These are phyloP conservation scores for Isabelozyma heimii DNA, from an alignment of 805 yeast genomes.

Conservation along the genomic window DNA sequence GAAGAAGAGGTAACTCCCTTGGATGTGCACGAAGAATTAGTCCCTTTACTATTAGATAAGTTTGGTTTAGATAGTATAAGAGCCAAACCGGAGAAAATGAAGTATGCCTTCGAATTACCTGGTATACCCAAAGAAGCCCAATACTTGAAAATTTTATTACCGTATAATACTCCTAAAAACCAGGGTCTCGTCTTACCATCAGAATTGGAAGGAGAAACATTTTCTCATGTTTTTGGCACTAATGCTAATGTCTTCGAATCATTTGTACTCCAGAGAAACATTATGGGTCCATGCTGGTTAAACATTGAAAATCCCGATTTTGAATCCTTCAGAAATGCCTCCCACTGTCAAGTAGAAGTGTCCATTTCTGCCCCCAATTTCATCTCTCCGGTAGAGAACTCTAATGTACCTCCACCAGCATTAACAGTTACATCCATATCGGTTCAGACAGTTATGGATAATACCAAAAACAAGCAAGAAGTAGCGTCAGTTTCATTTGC, in stretches of 20 bases:
- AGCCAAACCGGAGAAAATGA: slow-evolving; percentile 68
- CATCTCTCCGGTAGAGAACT: slow-evolving; percentile 47
- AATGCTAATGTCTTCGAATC: slow-evolving; percentile 74
- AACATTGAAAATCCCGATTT: slow-evolving; percentile 67
- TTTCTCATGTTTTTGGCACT: slow-evolving; percentile 76
- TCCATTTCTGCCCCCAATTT: slow-evolving; percentile 48
- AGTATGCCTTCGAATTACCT: slow-evolving; percentile 85
- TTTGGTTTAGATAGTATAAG: slow-evolving; percentile 61
- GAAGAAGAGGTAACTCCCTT: slow-evolving; percentile 44
- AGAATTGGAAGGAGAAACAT: slow-evolving; percentile 72
- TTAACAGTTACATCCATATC: slow-evolving; percentile 72
- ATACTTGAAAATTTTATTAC: slow-evolving; percentile 74
- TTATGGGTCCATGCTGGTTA: slow-evolving; percentile 99
- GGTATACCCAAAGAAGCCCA: slow-evolving; percentile 77
- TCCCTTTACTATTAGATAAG: slow-evolving; percentile 60
- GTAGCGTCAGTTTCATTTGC: slow-evolving; percentile 80
- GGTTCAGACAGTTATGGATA: slow-evolving; percentile 77
- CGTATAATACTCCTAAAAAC: slow-evolving; percentile 64
- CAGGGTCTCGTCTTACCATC: slow-evolving; percentile 51
- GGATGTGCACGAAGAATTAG: slow-evolving; percentile 78
- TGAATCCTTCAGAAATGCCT: slow-evolving; percentile 53
- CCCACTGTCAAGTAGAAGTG: slow-evolving; percentile 82
- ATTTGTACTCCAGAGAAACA: slow-evolving; percentile 74
- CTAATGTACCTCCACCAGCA: slow-evolving; percentile 53
- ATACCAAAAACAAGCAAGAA: slow-evolving; percentile 77